Percentiles rank a stretch among this genome's conserved stretches.
These are phyloP conservation scores for Fusarium illudens DNA, from an alignment of 2,329 filamentous ascomycete genomes.

Conservation along the genomic window DNA sequence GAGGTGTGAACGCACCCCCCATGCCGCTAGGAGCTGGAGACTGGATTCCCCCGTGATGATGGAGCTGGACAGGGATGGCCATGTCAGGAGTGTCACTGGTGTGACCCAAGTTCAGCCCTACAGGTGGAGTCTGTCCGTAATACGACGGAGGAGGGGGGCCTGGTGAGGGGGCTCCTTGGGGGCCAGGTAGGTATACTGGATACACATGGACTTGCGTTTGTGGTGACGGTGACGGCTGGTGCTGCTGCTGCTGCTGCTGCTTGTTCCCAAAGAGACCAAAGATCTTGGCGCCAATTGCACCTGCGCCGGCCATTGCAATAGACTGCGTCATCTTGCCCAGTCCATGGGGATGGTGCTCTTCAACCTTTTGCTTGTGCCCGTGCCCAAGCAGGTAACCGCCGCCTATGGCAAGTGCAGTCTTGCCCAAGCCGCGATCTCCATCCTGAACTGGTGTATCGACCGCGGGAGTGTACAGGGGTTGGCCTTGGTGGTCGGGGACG, in stretches of 20 bases:
- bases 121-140: slow-evolving; percentile 10
- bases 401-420: slow-evolving; percentile 14
- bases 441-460: neutral
- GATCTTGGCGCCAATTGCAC: slow-evolving; percentile 16
- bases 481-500: neutral
- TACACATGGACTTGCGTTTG: slow-evolving; percentile 17
- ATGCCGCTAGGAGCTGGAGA: neutral
- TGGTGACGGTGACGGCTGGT: neutral
- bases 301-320: slow-evolving; percentile 12
- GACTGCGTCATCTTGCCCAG: slow-evolving; percentile 11
- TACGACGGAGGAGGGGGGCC: slow-evolving; percentile 2
- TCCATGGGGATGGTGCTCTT: slow-evolving; percentile 3
- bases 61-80: neutral
- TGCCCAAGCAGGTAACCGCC: slow-evolving; percentile 4
- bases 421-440: slow-evolving; percentile 16
- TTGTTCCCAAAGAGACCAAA: slow-evolving; percentile 15
- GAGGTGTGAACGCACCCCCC: neutral
- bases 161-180: slow-evolving; percentile 1
- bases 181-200: slow-evolving; percentile 16
- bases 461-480: neutral
- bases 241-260: neutral
- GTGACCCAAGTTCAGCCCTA: neutral
- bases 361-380: neutral
- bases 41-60: neutral
- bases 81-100: neutral